Base-by-base conservation (phyloP, 768 basidiomycete species). In the Fomitopsis serialis region DNA sequence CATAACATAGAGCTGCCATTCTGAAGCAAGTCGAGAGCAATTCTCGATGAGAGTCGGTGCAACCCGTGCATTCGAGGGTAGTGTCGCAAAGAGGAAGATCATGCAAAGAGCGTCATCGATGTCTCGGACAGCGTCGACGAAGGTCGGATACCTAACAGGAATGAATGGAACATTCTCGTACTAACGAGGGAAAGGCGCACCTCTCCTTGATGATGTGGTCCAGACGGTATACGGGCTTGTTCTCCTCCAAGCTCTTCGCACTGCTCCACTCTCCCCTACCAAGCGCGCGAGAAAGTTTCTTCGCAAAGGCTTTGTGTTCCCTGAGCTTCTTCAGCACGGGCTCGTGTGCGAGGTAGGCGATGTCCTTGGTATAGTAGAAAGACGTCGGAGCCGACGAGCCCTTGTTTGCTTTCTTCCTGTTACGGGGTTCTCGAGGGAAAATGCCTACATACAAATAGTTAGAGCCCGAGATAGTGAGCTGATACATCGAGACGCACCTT, bases 171-270 rank as follows among this genome's bases (percentile, higher is more conserved):
- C 3, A n/a, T 24, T n/a, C 6, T 2, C 13, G 21, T 10, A 7
- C n/a, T 27, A 29, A 22, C 2, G 21, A 17, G 10, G 52, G 6
- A 43, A n/a, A 7, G 22, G 66, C 79, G 57, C 59, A 96, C 94
- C 97, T 77, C 73, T 98, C 97, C 66, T 99, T 98, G 66, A 99
- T 87, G 56, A 99, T 89, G 66, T 98, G 97, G 71, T 99, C 97
- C 47, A 99, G 70, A 32, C 81, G 77, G 65, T 98, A 98, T 13
- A 88, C 81, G 2, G 97, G 97, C 67, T 89, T 95, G 60, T 88
- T 89, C 50, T 95, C 90, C 68, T 98, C 92, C 45, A 99, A 66
- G 58, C 86, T 93, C 71, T 96, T 97, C 2, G 97, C 97, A 54
- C 83, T 84, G 52, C 84, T 87, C 93, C 94, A 99, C 77, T 99